These are phyloP conservation scores for Lodderomyces pseudojiufengensis DNA, from an alignment of 1,139 yeast genomes.

Conservation along the genomic window DNA sequence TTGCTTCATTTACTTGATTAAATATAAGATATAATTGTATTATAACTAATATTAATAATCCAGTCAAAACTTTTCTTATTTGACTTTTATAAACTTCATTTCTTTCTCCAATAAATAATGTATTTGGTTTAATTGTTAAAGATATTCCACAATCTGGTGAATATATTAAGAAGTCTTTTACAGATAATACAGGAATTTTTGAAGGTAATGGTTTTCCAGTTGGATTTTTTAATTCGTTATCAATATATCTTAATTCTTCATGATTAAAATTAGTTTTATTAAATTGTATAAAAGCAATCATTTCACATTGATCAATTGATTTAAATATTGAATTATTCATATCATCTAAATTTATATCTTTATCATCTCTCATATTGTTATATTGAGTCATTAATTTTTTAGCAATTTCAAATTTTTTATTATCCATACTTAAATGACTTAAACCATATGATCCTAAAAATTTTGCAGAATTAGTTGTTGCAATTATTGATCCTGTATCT, in stretches of 20 bases:
- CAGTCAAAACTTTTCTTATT: constrained; percentile 43
- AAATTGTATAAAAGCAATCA: constrained; percentile 63
- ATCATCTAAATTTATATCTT: constrained; percentile 34
- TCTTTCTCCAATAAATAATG: constrained; percentile 51
- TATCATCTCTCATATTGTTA: constrained; percentile 38
- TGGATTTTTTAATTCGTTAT: constrained; percentile 68
- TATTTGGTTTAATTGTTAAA: constrained; percentile 32
- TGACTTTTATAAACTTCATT: constrained; percentile 45
- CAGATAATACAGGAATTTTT: constrained; percentile 50
- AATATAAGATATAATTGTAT: constrained; percentile 31
- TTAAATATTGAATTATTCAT: constrained; percentile 34
- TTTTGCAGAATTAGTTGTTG: constrained; percentile 67
- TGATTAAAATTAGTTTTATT: constrained; percentile 53
- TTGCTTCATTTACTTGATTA: constrained; percentile 65
- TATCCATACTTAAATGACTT: constrained; percentile 53
- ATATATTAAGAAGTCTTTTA: constrained; percentile 59
- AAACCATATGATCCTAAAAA: constrained; percentile 60
- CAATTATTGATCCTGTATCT: constrained; percentile 62
- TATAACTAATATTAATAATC: constrained; percentile 43
- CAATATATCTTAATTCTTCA: constrained; percentile 57
- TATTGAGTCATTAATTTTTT: constrained; percentile 35
- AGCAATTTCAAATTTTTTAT: constrained; percentile 39
- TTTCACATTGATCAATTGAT: constrained; percentile 64
- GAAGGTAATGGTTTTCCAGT: constrained; percentile 67
- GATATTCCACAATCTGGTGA: constrained; percentile 87